Base-by-base conservation (phyloP, 78 protist species). In the Dictyostelium brefeldianum region DNA sequence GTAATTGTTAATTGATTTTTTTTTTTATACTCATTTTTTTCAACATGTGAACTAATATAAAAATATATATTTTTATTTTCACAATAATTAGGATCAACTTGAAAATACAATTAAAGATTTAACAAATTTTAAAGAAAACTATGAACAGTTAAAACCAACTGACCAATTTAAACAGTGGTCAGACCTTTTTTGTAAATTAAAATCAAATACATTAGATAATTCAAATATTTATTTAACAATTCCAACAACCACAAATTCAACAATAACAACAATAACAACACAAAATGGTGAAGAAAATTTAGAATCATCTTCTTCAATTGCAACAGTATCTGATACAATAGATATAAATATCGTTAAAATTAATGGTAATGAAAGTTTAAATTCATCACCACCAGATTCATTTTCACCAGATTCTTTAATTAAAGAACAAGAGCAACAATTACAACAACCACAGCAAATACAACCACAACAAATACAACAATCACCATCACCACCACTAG, bases 191-290 rank as follows among this genome's bases (percentile, higher is more conserved):
- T 6, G 56, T 2, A 27, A 54, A 14, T 15, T 78, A 14, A 48
- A 78, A 54, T 15, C 0, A 8, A 78, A 78, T 20, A 14, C 36
- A 27, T 53, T 78, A 54, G 17, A 48, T 11, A 78, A 48, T 31
- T 78, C 83, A 31, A 46, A 46, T 31, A 59, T 78, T 31, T 78
- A 31, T 78, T 78, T 78, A 78, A 78, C 83, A 5, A 78, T 78
- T 25, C 83, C 83, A 53, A 78, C 43, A 5, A 36, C 29, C 1
- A 15, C 12, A 25, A 41, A n/a, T 36, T 43, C 27, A 43, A n/a
- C 3, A 14, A 11, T 47, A 31, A 12, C n/a, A 47, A 9, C 12
- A 31, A 9, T 6, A 41, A 46, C 17, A n/a, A 71, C 8, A 18
- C 1, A 14, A 15, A 36, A 69, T 36, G 14, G 12, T 25, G 2